Base-by-base conservation (phyloP, 2,329 filamentous ascomycete species). In the Hypoxylon sp. region DNA sequence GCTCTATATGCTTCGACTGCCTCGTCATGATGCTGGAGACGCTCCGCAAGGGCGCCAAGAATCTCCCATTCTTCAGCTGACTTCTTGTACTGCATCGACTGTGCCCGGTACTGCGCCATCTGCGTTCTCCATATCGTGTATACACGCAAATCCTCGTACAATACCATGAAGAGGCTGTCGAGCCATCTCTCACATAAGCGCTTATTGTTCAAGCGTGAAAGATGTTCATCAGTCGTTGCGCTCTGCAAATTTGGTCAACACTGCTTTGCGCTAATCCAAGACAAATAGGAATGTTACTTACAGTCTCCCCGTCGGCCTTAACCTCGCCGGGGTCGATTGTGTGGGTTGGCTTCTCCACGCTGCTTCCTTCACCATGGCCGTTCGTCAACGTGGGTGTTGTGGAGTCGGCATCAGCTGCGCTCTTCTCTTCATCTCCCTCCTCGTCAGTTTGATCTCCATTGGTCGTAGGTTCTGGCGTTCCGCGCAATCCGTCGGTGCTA, bases 51-150 rank as follows among this genome's bases (percentile, higher is more conserved):
- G 63, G 94, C 92, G 41, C 96, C 96, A 0, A 99, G 87, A 55
- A 99, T 97, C 80, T 99, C 96, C 96, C 96, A 99, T 78, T 99
- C 96, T 71, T 97, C 94, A 1, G 95, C 91, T 0, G 91, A 96
- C 81, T 98, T 99, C 81, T 96, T 96, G 83, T 98, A 99, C 71
- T 96, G 91, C 79, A 97, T 90, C 67, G 95, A 91, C 78, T 98
- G 95, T 57, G 95, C 93, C 21, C 93, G 90, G 77, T 94, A 97
- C 78, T 98, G 95, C 0, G 94, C 92, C 88, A 98, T 96, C 78
- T 99, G 96, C 0, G 96, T 98, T 61, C 96, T 91, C 96, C 96
- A 99, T 78, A 99, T 99, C 11, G 96, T 99, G 83, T 99, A 99
- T 47, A 99, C 95, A 52, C 96, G 92, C 16, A 99, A 86, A 75